Percentiles rank a stretch among this genome's conserved stretches.
These are phyloP conservation scores for Coniochaeta sp. DNA, from an alignment of 2,329 filamentous ascomycete species.

Conservation along the genomic window DNA sequence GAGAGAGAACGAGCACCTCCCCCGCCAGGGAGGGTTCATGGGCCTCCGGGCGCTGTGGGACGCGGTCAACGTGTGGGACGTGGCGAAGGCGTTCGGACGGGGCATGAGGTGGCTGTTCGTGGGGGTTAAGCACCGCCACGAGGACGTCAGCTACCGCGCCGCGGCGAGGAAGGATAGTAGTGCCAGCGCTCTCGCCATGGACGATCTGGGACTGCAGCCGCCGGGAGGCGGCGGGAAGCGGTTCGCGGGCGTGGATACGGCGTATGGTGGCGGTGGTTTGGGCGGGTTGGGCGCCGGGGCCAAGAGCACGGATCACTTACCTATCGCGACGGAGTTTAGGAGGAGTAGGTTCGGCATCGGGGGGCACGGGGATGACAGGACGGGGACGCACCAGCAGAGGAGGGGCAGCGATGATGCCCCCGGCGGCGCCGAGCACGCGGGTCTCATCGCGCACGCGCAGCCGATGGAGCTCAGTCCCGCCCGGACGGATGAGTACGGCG, in stretches of 20 bases:
- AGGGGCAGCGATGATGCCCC: conserved; percentile 1
- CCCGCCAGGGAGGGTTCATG: conserved; percentile 57
- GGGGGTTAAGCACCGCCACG: conserved; percentile 54
- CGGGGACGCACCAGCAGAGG: not conserved
- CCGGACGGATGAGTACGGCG: conserved; percentile 4
- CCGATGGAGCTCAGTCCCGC: conserved; percentile 16
- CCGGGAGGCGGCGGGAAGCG: conserved; percentile 13
- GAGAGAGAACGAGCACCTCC: conserved; percentile 33
- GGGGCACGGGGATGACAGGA: not conserved
- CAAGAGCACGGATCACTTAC: conserved; percentile 30
- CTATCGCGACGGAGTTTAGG: conserved; percentile 30
- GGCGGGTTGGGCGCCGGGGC: conserved; percentile 13
- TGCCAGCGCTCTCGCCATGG: conserved; percentile 24
- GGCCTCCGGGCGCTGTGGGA: conserved; percentile 61
- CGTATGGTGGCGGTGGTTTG: conserved; percentile 6
- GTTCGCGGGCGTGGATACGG: conserved; percentile 6
- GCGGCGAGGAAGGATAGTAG: conserved; percentile 22
- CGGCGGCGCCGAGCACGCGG: conserved; percentile 16
- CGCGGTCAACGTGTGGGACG: conserved; percentile 75
- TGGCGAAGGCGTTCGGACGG: conserved; percentile 71
- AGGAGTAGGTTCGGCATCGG: conserved; percentile 16
- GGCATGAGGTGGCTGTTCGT: conserved; percentile 76
- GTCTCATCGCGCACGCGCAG: conserved; percentile 27
- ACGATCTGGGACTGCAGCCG: conserved; percentile 23
- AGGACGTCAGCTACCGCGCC: conserved; percentile 40